Evolutionary conservation across 345 rosid species (phyloP).

Genomic region (Rhodamnia argentea): DNA sequence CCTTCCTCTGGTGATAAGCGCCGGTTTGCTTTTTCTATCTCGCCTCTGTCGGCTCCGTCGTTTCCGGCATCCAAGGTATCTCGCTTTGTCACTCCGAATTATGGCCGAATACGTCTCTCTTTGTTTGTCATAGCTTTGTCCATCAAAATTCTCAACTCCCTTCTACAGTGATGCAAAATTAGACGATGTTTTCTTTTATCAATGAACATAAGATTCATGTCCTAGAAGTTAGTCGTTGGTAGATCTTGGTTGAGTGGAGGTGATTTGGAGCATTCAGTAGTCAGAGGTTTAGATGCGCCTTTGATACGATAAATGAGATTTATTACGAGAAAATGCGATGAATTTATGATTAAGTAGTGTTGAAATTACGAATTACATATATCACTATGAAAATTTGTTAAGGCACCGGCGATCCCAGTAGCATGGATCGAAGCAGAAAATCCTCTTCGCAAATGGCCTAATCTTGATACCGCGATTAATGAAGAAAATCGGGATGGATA

Average conservation of each 20-base stretch:
- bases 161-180: background rate
- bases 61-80: background rate
- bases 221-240: background rate
- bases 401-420: fast-evolving
- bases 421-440: background rate
- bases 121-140: background rate
- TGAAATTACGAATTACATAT: background rate
- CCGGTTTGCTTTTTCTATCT: background rate
- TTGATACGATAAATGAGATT: background rate
- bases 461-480: background rate
- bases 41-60: background rate
- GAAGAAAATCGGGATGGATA: background rate
- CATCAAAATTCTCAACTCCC: background rate
- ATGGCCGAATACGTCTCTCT: background rate
- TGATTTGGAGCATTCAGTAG: background rate
- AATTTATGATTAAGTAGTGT: fast-evolving
- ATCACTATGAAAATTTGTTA: fast-evolving
- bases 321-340: background rate
- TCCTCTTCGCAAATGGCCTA: fast-evolving
- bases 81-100: background rate
- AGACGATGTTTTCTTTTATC: background rate
- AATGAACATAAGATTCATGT: background rate
- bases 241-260: background rate
- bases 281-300: fast-evolving
- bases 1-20: background rate